phyloP scores from a whole-genome alignment of 2,329 filamentous ascomycete species.

The Triangularia setosa region DNA sequence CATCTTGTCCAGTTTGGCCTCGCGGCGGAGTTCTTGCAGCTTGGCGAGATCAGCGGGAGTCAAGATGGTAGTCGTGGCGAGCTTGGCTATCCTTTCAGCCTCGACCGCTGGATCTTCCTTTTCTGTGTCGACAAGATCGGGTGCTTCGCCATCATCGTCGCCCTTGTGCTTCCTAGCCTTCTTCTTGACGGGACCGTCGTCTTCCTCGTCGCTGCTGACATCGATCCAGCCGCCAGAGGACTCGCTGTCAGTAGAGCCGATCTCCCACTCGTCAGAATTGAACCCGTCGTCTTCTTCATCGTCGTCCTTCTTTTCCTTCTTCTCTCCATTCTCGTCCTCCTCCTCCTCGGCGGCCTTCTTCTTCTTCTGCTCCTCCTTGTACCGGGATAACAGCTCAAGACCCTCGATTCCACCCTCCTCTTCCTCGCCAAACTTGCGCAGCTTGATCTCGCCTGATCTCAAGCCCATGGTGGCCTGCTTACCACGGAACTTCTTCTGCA shows the following conservation, averaged over 20 bases:
- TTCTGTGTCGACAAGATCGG: slow-evolving; percentile 33
- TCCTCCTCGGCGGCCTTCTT: slow-evolving; percentile 65
- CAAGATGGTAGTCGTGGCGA: slow-evolving; percentile 90
- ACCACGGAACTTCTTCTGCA: slow-evolving; percentile 85
- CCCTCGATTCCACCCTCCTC: slow-evolving; percentile 81
- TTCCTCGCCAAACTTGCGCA: slow-evolving; percentile 79
- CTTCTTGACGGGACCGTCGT: slow-evolving; percentile 66
- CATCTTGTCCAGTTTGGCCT: slow-evolving; percentile 66
- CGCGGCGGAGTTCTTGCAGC: slow-evolving; percentile 77
- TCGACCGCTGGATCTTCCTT: slow-evolving; percentile 40
- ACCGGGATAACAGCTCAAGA: slow-evolving; percentile 83
- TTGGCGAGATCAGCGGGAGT: slow-evolving; percentile 96
- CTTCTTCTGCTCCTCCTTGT: slow-evolving; percentile 85
- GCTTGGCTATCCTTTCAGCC: slow-evolving; percentile 59
- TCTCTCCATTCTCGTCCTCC: slow-evolving; percentile 58
- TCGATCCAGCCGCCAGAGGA: slow-evolving; percentile 92
- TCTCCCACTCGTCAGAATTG: slow-evolving; percentile 58
- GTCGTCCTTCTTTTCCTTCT: slow-evolving; percentile 59
- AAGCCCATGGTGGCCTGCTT: slow-evolving; percentile 86
- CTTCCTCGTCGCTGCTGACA: slow-evolving; percentile 77
- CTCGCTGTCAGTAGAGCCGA: slow-evolving; percentile 55
- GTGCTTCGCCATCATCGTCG: slow-evolving; percentile 24
- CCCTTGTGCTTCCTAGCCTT: slow-evolving; percentile 47
- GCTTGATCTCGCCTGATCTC: slow-evolving; percentile 66
- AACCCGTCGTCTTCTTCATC: slow-evolving; percentile 56